Conservation (phyloP, 2,329 filamentous ascomycete genomes). For the Elsinoe perseae region DNA sequence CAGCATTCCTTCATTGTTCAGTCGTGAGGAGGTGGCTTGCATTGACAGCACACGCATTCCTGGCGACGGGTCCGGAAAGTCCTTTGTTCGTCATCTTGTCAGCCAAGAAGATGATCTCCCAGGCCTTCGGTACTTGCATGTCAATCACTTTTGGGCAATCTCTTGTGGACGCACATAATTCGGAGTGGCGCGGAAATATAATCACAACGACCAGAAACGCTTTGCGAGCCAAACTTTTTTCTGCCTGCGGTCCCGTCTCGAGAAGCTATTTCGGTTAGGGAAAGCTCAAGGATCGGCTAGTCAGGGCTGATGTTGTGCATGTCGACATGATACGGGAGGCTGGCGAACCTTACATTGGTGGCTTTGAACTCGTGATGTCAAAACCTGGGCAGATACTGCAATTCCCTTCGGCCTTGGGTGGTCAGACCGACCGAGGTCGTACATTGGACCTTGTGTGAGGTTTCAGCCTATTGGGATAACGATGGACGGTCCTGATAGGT, state of each 20-base stretch:
- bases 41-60: conserved; percentile 6
- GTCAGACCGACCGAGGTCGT: conserved; percentile 2
- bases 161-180: conserved; percentile 6
- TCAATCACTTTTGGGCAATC: background rate
- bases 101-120: conserved; percentile 5
- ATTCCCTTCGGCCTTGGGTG: background rate
- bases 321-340: conserved; percentile 8
- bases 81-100: conserved; percentile 2
- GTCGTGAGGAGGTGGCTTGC: background rate
- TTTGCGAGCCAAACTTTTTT: background rate
- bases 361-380: conserved; percentile 2
- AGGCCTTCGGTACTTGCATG: conserved; percentile 9
- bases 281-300: background rate
- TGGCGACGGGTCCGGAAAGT: background rate
- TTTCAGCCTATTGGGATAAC: background rate
- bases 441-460: background rate
- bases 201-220: background rate
- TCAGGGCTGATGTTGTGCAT: conserved; percentile 14
- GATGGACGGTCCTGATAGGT: background rate
- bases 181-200: conserved; percentile 9
- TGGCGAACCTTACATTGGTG: conserved; percentile 2
- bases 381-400: background rate
- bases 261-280: conserved; percentile 11
- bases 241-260: background rate
- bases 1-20: background rate